Conservation (phyloP, 768 basidiomycete genomes). For the Mrakia gelida region DNA sequence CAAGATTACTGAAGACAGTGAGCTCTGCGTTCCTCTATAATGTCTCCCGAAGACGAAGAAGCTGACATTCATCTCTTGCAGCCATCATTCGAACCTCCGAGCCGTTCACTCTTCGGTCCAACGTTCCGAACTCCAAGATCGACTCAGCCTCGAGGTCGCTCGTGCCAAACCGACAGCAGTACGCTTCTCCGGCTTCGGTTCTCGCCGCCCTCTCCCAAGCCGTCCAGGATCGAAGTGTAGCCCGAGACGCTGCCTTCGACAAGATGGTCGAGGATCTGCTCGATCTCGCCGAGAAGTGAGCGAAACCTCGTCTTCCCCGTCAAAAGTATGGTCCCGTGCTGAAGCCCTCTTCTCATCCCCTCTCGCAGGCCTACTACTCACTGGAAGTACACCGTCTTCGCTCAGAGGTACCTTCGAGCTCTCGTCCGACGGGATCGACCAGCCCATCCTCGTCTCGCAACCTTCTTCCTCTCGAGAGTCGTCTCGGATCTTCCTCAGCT, state of each 20-base stretch:
- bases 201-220: background rate
- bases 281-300: slow-evolving; percentile 28
- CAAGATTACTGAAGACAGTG: slow-evolving; percentile 62
- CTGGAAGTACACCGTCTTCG: slow-evolving; percentile 30
- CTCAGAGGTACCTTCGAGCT: slow-evolving; percentile 28
- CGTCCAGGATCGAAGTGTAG: background rate
- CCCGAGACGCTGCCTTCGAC: slow-evolving; percentile 21
- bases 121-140: background rate
- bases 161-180: slow-evolving; percentile 11
- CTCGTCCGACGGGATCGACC: slow-evolving; percentile 30
- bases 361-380: slow-evolving; percentile 14
- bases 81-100: slow-evolving; percentile 43
- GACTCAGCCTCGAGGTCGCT: background rate
- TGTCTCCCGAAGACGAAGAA: slow-evolving; percentile 26
- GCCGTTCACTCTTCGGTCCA: slow-evolving; percentile 22
- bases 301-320: background rate
- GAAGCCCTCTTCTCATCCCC: background rate
- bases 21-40: slow-evolving; percentile 28
- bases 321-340: background rate
- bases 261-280: slow-evolving; percentile 22
- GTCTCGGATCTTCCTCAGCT: slow-evolving; percentile 31
- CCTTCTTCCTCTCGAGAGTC: slow-evolving; percentile 29
- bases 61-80: slow-evolving; percentile 57
- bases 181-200: background rate
- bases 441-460: slow-evolving; percentile 10